Base-by-base conservation (phyloP, 106 monocot genomes). In the Apostasia ramifera region DNA sequence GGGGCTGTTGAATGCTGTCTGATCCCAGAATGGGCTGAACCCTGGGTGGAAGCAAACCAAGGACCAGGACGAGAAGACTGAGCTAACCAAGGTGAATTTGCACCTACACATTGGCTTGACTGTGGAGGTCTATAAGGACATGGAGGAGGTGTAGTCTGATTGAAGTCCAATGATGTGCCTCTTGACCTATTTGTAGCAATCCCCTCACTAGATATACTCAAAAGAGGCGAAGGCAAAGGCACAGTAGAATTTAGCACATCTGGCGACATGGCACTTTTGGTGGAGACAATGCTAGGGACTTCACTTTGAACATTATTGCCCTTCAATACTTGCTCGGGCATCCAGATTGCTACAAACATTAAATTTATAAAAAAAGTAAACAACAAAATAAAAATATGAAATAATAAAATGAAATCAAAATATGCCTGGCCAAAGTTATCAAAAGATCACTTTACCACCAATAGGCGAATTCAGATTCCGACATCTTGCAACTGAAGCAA, bases 61-160 rank as follows among this genome's bases (percentile, higher is more conserved):
- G 89, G 75, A 47, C 78, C 80, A 70, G 68, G 56, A 53, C 61
- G 67, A 69, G 86, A 52, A 44, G 72, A 63, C 57, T 76, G 84
- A 66, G 84, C 64, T 42, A 74, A 55, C 75, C 77, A 84, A 53
- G 84, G 62, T 62, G 50, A 57, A 84, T 61, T 53, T 80, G 61
- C 76, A 44, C 80, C 55, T 1, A 74, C 43, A 26, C 76, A 69
- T 48, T 78, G 82, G 55, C 76, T 82, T 69, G 60, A 61, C n/a
- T 86, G 84, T 15, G 84, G 54, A 65, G 79, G 58, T 63, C 80
- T 86, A 69, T 80, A 84, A 42, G 90, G 60, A 49, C 83, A 42
- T 12, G 89, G 87, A 66, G 85, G 76, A 56, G 83, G 40, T 26
- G 26, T 26, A 58, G 78, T 62, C 55, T 80, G 89, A 70, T 54